Base-by-base conservation (phyloP, 148 eudicot genomes). In the Cornus kousa region DNA sequence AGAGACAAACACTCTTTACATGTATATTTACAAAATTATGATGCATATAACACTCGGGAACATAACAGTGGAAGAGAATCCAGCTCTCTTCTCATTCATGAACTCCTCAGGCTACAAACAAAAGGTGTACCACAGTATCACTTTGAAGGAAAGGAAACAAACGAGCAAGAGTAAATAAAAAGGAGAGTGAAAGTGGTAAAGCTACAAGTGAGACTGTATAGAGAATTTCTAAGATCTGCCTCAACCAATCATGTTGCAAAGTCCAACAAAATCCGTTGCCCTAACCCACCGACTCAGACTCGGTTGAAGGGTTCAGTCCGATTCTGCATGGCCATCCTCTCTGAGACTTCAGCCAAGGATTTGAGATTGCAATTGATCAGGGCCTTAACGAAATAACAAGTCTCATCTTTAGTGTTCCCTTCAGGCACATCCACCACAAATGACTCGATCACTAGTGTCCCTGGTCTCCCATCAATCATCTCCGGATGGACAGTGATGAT, bases 351-450 rank as follows among this genome's bases (percentile, higher is more conserved):
- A 24, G 93, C 89, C 73, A 92, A 73, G 14, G 93, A 87, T 79
- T 92, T 92, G 57, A 92, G 93, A 72, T 92, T 92, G 83, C 93
- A 92, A 75, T 86, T 88, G 85, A 92, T 86, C 9, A 88, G 74
- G 62, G 96, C 89, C 78, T 85, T 68, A 24, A 92, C 90, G 66
- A 92, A 92, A 85, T 78, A 88, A 83, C 91, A 87, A 22, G 96
- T 92, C 40, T 92, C 96, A 16, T 89, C 92, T 60, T 77, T 85
- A 19, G 96, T 91, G 84, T 91, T 91, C 5, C 96, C 92, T 10
- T 90, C 82, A 1, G 93, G 93, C 43, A 92, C 92, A 62, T 92
- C 96, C 31, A 92, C 96, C 14, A 90, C 88, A 74, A 88, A 92
- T 62, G 96, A 90, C 77, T 92, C 96, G 4, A 90, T 85, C 32